Evolutionary conservation across 345 rosid species (phyloP), one percentile per base, ranked within the genome.

Genomic region (Melastoma malabathricum): DNA sequence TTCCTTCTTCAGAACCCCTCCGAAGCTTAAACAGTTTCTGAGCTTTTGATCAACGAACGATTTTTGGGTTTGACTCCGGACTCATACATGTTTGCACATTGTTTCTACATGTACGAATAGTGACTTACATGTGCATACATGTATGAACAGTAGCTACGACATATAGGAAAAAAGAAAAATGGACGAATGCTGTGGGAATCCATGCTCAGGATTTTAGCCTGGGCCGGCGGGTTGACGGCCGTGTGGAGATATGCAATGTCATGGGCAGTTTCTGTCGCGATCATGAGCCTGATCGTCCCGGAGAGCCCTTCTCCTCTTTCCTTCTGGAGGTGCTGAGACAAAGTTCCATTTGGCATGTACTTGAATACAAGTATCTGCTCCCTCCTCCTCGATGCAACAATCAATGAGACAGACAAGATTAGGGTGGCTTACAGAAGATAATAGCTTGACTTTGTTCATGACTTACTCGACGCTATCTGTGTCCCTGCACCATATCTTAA

Each of bases 371-470:
- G 92, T 56, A 90, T 84, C 0, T 86, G 94, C 52, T 82, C 92
- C 3, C 86, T n/a, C 94, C 60, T 80, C 82, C 64, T 84, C 94
- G 3, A 90, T 68, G 70, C 94, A 90, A 58, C 92, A 90, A 39
- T 94, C 98, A 15, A 90, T 60, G 43, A 90, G 84, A 25, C 96
- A 89, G 15, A 90, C 96, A 3, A 90, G 79, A 68, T 90, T 90
- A 8, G 89, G 92, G 56, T 90, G 98, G 69, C 98, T 84, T 45
- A 90, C 96, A 4, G 92, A 86, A 2, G 92, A 81, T 52, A 90
- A 79, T 60, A 90, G 96, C 72, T 80, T 90, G 57, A 90, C 80
- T 73, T 90, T 96, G 48, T 90, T 90, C 92, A 82, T 86, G 60
- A 86, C 96, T 74, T 84, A 96, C 53, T 84, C 98, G 44, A 86